Evolutionary conservation across 495 filamentous ascomycete species (phyloP).

Genomic region (Echria macrotheca): DNA sequence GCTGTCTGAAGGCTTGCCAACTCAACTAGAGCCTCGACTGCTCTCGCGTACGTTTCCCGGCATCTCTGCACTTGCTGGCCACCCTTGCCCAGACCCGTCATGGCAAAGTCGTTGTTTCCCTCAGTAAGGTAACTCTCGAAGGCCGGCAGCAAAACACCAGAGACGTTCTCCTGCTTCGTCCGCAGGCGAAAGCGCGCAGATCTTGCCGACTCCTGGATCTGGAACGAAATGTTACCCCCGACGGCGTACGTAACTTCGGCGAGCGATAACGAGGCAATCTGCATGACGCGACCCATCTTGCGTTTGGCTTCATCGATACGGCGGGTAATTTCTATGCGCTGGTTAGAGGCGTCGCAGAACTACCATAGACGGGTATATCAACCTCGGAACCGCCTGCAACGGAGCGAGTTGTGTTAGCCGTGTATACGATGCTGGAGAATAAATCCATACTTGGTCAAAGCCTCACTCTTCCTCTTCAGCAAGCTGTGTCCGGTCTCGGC

Average conservation of each 20-base stretch:
- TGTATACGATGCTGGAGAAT: neutral
- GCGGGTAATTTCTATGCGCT: constrained; percentile 94
- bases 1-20: constrained; percentile 95
- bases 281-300: constrained; percentile 99
- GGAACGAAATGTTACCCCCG: constrained; percentile 91
- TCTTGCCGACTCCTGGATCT: constrained; percentile 94
- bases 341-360: too few species aligned
- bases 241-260: constrained; percentile 98
- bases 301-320: constrained; percentile 98
- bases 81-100: constrained; percentile 94
- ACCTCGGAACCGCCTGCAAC: constrained; percentile 9
- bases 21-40: constrained; percentile 95
- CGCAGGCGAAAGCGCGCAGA: constrained; percentile 85
- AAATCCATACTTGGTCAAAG: constrained; percentile 68
- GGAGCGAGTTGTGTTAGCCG: too few species aligned
- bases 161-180: constrained; percentile 97
- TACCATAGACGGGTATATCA: too few species aligned
- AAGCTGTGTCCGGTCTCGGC: constrained; percentile 84
- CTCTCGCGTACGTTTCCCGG: constrained; percentile 93
- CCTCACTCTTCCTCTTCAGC: constrained; percentile 89
- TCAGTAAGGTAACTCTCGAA: constrained; percentile 87
- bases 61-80: constrained; percentile 95
- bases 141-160: constrained; percentile 84
- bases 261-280: constrained; percentile 94
- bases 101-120: constrained; percentile 89